Base-by-base conservation (phyloP, 2,329 filamentous ascomycete species). In the Tetracladium maxilliforme region DNA sequence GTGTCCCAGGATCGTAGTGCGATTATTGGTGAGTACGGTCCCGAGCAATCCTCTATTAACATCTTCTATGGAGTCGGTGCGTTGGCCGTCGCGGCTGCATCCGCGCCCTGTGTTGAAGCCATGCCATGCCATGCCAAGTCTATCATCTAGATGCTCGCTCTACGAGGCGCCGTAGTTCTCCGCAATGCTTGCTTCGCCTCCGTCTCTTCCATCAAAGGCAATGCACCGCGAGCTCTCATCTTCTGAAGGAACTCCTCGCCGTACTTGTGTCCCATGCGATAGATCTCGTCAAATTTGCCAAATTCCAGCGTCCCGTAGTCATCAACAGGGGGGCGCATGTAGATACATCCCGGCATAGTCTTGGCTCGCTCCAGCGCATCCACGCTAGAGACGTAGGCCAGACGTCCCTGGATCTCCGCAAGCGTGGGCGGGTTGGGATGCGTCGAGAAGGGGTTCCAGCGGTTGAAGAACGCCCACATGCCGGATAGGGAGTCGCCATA, bases 231-330 rank as follows among this genome's bases (percentile, higher is more conserved):
- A 19, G 80, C 79, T 43, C 73, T 74, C 46, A 95, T 56, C 38
- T 73, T 65, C 26, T 70, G 70, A 35, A 98, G 50, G 45, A 77
- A 94, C 27, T 82, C 70, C 47, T 78, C 76, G 5, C 84, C 90
- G 43, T 75, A 98, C 27, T 68, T 64, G 51, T 93, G 92, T 2
- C 90, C 92, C 8, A 94, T 65, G 37, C 78, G 64, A 43, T 92
- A 93, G 27, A 98, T 87, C 60, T 98, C 92, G 42, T 95, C 87
- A 49, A 98, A 98, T 49, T 92, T 94, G 33, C 74, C 81, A 57
- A 98, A 98, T 30, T 98, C 90, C 16, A 98, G 58, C 2, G 90
- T 98, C 5, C 86, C 90, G 40, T 93, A 98, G 2, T 70, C 65
- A 43, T 95, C 90, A 33, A 98, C 79, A 0, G 90, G 90, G 5